A percentile compares a stretch with the other conserved stretches of the same genome.
Evolutionary conservation across 2,329 filamentous ascomycete genomes (phyloP).

Genomic region (Sclerotinia subarctica): DNA sequence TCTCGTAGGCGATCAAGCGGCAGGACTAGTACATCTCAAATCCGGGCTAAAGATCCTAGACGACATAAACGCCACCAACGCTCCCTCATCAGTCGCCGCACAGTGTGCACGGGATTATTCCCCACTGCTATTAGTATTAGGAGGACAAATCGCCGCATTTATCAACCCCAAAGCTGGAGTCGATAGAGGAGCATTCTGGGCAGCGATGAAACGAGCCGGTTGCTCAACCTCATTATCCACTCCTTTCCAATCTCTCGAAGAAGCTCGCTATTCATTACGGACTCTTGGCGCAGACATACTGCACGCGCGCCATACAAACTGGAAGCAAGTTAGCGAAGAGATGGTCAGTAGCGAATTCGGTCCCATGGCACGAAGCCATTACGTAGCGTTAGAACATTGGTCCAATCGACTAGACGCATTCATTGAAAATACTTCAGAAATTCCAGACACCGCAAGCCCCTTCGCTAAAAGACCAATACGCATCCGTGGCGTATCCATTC

Average conservation of each 20-base stretch:
- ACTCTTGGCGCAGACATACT: slow-evolving; percentile 51
- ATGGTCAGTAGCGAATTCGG: slow-evolving; percentile 46
- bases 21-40: slow-evolving; percentile 34
- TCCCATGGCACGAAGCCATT: slow-evolving; percentile 53
- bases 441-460: background rate
- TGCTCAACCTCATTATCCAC: slow-evolving; percentile 18
- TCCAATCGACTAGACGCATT: slow-evolving; percentile 26
- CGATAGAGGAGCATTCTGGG: slow-evolving; percentile 30
- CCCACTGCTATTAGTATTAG: slow-evolving; percentile 30
- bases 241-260: slow-evolving; percentile 48
- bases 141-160: slow-evolving; percentile 35
- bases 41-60: slow-evolving; percentile 34
- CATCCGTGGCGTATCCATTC: slow-evolving; percentile 50
- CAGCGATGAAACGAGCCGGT: slow-evolving; percentile 27
- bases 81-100: slow-evolving; percentile 14
- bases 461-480: background rate
- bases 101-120: slow-evolving; percentile 33
- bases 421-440: background rate
- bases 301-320: slow-evolving; percentile 47
- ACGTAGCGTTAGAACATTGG: slow-evolving; percentile 39
- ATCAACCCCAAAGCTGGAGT: slow-evolving; percentile 30
- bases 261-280: slow-evolving; percentile 57
- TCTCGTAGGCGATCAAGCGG: slow-evolving; percentile 32
- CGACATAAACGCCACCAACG: slow-evolving; percentile 27
- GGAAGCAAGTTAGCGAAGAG: slow-evolving; percentile 12